These are phyloP conservation scores for Epicoccum nigrum DNA, from an alignment of 2,329 filamentous ascomycete species.

Conservation along the genomic window DNA sequence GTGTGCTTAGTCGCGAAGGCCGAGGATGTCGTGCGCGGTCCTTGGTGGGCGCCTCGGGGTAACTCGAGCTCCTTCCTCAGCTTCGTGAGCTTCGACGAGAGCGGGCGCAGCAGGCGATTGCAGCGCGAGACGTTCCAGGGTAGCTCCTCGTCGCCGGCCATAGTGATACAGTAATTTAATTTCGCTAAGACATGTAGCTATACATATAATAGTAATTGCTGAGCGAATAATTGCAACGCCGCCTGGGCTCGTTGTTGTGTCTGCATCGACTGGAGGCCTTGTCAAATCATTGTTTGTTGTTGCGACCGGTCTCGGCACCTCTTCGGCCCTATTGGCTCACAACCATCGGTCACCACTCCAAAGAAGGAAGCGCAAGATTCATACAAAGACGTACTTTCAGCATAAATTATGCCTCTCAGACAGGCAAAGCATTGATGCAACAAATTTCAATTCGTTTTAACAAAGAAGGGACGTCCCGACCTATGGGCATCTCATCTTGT, in stretches of 20 bases:
- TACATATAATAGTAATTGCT: background rate
- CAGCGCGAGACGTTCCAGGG: constrained; percentile 53
- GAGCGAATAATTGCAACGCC: background rate
- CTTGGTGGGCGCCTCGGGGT: constrained; percentile 25
- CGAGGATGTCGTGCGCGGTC: constrained; percentile 29
- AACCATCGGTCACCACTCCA: constrained; percentile 4
- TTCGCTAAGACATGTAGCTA: constrained; percentile 9
- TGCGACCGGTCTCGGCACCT: constrained; percentile 1
- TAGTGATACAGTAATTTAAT: constrained; percentile 25
- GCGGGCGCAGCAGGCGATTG: constrained; percentile 51
- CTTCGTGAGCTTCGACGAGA: constrained; percentile 50
- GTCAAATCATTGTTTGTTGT: constrained; percentile 13
- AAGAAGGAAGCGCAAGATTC: background rate
- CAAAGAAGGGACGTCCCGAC: too few relatives aligned
- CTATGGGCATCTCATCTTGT: too few relatives aligned
- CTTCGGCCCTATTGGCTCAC: background rate
- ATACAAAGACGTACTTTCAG: too few relatives aligned
- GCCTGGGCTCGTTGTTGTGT: constrained; percentile 2
- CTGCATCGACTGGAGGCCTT: background rate
- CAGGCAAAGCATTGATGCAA: too few relatives aligned
- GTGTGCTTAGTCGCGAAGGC: constrained; percentile 35
- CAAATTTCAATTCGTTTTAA: too few relatives aligned
- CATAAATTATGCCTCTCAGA: too few relatives aligned
- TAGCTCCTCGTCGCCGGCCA: constrained; percentile 40
- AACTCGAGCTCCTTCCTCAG: constrained; percentile 44